Evolutionary conservation across 768 basidiomycete genomes (phyloP).

Genomic region (Cystofilobasidium bisporidii): DNA sequence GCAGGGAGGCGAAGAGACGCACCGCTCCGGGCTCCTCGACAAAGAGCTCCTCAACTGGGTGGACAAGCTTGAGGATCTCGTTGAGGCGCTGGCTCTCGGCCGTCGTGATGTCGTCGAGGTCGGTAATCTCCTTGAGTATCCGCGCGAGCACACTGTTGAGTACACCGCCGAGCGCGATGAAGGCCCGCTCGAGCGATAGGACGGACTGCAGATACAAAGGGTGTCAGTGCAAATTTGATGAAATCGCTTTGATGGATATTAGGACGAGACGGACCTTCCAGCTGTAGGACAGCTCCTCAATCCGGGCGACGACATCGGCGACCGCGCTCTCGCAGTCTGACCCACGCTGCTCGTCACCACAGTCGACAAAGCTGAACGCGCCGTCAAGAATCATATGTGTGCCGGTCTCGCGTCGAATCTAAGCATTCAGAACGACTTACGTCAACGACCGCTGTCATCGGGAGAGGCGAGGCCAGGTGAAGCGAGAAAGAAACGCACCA

Average conservation of each 20-base stretch:
- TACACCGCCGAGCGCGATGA: constrained; percentile 59
- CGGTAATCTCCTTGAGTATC: constrained; percentile 62
- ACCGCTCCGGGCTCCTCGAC: constrained; percentile 57
- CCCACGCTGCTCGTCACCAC: constrained; percentile 56
- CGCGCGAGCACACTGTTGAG: constrained; percentile 58
- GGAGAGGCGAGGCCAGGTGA: constrained; percentile 1
- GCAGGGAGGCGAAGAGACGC: constrained; percentile 32
- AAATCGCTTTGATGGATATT: no score
- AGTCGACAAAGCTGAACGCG: constrained; percentile 59
- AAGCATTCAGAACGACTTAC: constrained; percentile 5
- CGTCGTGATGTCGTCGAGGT: constrained; percentile 75
- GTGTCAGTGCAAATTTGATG: no score
- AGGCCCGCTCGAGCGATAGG: constrained; percentile 61
- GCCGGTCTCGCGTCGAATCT: constrained; percentile 49
- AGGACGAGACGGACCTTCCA: constrained; percentile 54
- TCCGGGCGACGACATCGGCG: constrained; percentile 53
- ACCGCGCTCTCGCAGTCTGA: constrained; percentile 60
- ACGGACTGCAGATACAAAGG: constrained; percentile 52
- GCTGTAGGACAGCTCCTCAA: constrained; percentile 44
- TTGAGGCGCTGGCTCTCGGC: constrained; percentile 72
- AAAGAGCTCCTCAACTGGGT: constrained; percentile 71
- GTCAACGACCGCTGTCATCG: background rate
- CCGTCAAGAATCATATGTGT: constrained; percentile 48
- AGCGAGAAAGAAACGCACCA: constrained; percentile 49
- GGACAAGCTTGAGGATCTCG: constrained; percentile 69